Conservation (phyloP, 371 early-diverging fungal genomes). For the Batrachochytrium dendrobatidis region DNA sequence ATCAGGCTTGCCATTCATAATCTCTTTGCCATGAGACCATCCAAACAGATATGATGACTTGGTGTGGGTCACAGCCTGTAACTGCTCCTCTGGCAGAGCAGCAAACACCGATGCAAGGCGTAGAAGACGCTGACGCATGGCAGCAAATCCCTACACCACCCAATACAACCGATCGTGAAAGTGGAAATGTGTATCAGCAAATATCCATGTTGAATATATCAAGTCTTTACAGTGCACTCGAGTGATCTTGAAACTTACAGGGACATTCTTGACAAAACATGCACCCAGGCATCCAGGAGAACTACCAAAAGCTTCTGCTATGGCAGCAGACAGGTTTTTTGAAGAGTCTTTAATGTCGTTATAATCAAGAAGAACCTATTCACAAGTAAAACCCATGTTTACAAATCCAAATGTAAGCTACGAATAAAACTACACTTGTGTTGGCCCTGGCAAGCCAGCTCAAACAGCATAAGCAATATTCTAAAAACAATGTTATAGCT, state of each 20-base stretch:
- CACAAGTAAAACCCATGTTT: too few relatives aligned
- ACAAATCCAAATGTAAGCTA: too few relatives aligned
- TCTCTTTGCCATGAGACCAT: conserved; percentile 56
- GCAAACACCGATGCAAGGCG: conserved; percentile 44
- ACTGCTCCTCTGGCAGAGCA: conserved; percentile 37
- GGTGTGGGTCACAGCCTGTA: conserved; percentile 36
- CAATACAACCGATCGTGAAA: background rate
- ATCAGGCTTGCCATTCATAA: conserved; percentile 51
- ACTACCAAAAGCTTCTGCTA: conserved; percentile 43
- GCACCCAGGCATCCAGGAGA: conserved; percentile 38
- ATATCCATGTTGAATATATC: background rate
- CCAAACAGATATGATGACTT: conserved; percentile 47
- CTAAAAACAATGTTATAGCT: too few relatives aligned
- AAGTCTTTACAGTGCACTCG: too few relatives aligned
- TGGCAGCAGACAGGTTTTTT: background rate
- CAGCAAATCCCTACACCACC: conserved; percentile 17
- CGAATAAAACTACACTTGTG: too few relatives aligned
- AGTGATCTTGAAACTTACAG: conserved; percentile 16
- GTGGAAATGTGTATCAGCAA: background rate
- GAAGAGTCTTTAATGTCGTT: too few relatives aligned
- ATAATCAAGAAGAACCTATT: too few relatives aligned
- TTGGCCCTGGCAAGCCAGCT: too few relatives aligned
- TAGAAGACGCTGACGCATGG: conserved; percentile 38
- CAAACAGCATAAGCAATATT: too few relatives aligned
- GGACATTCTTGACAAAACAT: conserved; percentile 45